phyloP scores from a whole-genome alignment of 2,329 filamentous ascomycete genomes.

The Fusarium oligoseptatum region DNA sequence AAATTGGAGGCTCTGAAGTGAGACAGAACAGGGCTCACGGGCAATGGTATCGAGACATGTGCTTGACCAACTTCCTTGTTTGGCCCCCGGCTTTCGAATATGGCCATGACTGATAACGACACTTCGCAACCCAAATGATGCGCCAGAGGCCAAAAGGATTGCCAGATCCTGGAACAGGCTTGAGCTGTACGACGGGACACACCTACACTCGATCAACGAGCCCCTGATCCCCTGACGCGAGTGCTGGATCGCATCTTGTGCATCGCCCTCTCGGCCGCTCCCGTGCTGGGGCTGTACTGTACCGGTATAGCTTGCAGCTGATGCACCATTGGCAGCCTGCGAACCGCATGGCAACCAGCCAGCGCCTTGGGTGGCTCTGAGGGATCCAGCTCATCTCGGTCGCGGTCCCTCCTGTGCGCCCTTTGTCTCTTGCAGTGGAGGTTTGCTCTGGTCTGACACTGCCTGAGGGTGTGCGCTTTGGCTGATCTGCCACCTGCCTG shows the following conservation, averaged over 20 bases:
- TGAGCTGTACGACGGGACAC: slow-evolving; percentile 41
- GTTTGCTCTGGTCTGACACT: slow-evolving; percentile 25
- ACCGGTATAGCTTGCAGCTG: slow-evolving; percentile 31
- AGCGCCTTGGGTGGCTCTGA: slow-evolving; percentile 17
- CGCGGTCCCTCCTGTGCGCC: slow-evolving; percentile 25
- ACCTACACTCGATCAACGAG: slow-evolving; percentile 26
- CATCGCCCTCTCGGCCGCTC: slow-evolving; percentile 40
- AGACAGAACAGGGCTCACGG: slow-evolving; percentile 39
- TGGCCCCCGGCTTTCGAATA: neutral
- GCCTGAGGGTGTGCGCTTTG: slow-evolving; percentile 6
- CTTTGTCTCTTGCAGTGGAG: slow-evolving; percentile 9
- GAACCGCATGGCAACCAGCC: slow-evolving; percentile 12
- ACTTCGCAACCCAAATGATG: slow-evolving; percentile 18
- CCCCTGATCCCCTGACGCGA: slow-evolving; percentile 35
- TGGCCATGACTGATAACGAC: slow-evolving; percentile 8
- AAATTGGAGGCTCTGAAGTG: slow-evolving; percentile 39
- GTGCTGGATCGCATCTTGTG: slow-evolving; percentile 45
- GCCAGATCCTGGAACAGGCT: slow-evolving; percentile 37
- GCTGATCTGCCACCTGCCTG: slow-evolving; percentile 6
- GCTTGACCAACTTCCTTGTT: slow-evolving; percentile 25
- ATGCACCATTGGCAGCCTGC: slow-evolving; percentile 27
- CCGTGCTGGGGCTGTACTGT: slow-evolving; percentile 33
- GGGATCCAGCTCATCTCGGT: slow-evolving; percentile 11
- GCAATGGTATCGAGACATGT: slow-evolving; percentile 29
- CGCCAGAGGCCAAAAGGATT: slow-evolving; percentile 27